Evolutionary conservation across 2,329 filamentous ascomycete genomes (phyloP).

Genomic region (Aspergillus sp.): DNA sequence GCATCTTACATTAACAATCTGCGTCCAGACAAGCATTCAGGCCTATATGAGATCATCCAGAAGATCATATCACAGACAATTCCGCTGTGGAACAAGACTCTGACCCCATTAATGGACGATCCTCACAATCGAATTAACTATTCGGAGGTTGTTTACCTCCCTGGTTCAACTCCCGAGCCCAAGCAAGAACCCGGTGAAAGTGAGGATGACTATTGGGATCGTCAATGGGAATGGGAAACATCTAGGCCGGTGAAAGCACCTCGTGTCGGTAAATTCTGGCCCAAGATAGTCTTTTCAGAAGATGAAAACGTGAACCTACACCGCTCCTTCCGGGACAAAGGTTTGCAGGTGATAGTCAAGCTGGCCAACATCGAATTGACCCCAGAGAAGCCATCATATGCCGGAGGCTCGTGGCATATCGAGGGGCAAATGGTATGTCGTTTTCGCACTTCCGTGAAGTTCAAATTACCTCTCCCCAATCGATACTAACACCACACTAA

Average conservation of each 20-base stretch:
- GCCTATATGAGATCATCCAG: conserved; percentile 34
- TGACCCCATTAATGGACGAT: conserved; percentile 6
- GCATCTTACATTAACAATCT: conserved; percentile 43
- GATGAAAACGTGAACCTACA: conserved; percentile 11
- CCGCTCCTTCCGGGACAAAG: conserved; percentile 26
- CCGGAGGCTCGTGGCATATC: conserved; percentile 33
- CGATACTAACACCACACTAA: conserved; percentile 1
- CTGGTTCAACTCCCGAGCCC: conserved; percentile 2
- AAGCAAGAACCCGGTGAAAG: conserved; percentile 1
- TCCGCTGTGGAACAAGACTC: conserved; percentile 42
- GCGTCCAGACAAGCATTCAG: conserved; percentile 27
- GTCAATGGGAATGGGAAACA: background rate
- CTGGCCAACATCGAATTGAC: conserved; percentile 58
- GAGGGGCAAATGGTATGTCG: conserved; percentile 40
- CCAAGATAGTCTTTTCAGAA: background rate
- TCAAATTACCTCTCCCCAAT: background rate
- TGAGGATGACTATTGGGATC: conserved; percentile 1
- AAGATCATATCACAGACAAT: conserved; percentile 34
- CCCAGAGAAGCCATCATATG: conserved; percentile 53
- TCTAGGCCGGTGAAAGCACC: conserved; percentile 6
- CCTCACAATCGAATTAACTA: conserved; percentile 5
- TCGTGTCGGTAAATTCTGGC: conserved; percentile 7
- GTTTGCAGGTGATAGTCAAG: conserved; percentile 52
- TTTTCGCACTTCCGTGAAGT: too few relatives aligned
- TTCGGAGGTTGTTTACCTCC: conserved; percentile 3